These are phyloP conservation scores for Coniella vitis DNA, from an alignment of 2,329 filamentous ascomycete genomes.

Conservation along the genomic window DNA sequence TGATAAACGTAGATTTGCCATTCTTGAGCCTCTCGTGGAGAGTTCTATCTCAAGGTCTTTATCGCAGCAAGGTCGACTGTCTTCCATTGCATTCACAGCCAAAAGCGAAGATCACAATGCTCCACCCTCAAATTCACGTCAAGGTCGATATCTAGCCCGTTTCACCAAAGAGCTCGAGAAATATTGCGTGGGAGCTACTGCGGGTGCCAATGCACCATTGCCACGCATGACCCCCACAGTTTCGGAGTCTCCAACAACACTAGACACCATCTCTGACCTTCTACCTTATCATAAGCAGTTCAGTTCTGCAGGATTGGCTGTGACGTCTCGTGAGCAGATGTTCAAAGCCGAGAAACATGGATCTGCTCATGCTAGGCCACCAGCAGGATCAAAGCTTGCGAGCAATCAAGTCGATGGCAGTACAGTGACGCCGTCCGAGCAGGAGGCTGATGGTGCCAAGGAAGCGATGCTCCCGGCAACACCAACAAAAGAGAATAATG, in stretches of 20 bases:
- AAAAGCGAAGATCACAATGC: slow-evolving; percentile 11
- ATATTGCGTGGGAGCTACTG: slow-evolving; percentile 32
- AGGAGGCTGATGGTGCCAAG: not conserved
- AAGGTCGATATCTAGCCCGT: slow-evolving; percentile 33
- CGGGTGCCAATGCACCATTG: slow-evolving; percentile 27
- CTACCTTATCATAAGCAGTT: slow-evolving; percentile 49
- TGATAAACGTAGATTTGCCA: slow-evolving; percentile 24
- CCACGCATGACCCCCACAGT: slow-evolving; percentile 33
- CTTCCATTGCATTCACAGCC: slow-evolving; percentile 25
- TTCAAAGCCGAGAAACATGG: not conserved
- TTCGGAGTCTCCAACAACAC: slow-evolving; percentile 35
- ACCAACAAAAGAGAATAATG: not conserved
- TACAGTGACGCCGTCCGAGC: slow-evolving; percentile 11
- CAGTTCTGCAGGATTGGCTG: slow-evolving; percentile 45
- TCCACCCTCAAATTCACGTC: slow-evolving; percentile 33
- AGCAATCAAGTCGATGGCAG: slow-evolving; percentile 10
- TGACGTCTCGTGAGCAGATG: slow-evolving; percentile 45
- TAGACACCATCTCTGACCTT: slow-evolving; percentile 45
- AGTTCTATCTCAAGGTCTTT: slow-evolving; percentile 39
- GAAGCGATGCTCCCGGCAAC: not conserved
- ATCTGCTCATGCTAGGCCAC: not conserved
- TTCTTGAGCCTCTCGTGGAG: slow-evolving; percentile 33
- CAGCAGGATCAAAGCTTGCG: not conserved
- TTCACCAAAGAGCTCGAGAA: slow-evolving; percentile 35
- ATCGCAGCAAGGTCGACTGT: slow-evolving; percentile 37